Evolutionary conservation across 257 asterid genomes (phyloP), one percentile per base, ranked within the genome.

Genomic region (Plantago elongata): DNA sequence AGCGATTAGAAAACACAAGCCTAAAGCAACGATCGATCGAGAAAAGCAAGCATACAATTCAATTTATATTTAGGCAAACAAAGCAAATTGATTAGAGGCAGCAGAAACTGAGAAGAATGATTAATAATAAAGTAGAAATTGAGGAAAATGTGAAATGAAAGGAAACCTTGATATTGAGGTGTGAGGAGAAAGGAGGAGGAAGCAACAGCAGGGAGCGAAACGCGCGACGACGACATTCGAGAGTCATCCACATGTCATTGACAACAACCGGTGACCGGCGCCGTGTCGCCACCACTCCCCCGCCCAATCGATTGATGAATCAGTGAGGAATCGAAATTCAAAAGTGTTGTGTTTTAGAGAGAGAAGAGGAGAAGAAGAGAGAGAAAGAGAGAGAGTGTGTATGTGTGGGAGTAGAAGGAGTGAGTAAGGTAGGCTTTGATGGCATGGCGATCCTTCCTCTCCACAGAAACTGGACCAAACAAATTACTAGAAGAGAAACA

Each of bases 401-500:
- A n/a, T 34, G 40, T 34, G 8, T 34, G 40, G 40, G 40, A 34
- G 40, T 34, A 48, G 62, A 13, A 44, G 45, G 30, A 29, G 71
- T 40, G 68, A 18, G 66, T 54, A 62, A 65, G n/a, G 72, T 59
- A 30, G 70, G 70, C 66, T 72, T 74, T 70, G 79, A 75, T 57
- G 64, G 66, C 43, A 51, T 62, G 69, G 79, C 78, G 79, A 54
- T 69, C 67, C 81, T 75, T 84, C 80, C 84, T 72, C 93, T 82
- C 90, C 93, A 84, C 93, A 84, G 71, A 81, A 77, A 79, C 65
- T 60, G 66, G 64, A 57, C 67, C 37, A 55, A 55, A 69, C 45
- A 64, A 30, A 60, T 68, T 61, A 12, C 43, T 58, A 66, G 17
- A 54, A 63, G 51, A 22, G 45, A 59, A 55, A 45, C 44, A 54